Base-by-base conservation (phyloP, 1,139 yeast genomes). In the Lodderomyces jiufengensis region DNA sequence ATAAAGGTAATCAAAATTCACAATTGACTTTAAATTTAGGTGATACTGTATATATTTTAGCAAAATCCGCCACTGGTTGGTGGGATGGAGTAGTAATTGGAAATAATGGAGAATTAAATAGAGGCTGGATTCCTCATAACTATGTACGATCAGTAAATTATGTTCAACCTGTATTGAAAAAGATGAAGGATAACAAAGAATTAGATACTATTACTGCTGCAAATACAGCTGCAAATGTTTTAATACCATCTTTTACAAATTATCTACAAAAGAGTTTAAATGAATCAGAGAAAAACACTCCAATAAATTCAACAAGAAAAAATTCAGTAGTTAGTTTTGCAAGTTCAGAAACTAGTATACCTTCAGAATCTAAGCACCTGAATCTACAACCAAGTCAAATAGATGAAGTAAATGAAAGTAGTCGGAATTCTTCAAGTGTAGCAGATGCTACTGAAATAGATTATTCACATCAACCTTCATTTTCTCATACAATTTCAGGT, bases 81-180 rank as follows among this genome's bases (percentile, higher is more conserved):
- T 81, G 88, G 86, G 92, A 83, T 52, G 90, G 90, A 3, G 70
- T 80, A 9, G 52, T 69, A 2, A 51, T 73, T 9, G 63, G 57
- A 33, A 55, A 42, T 5, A 54, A 49, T 20, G 75, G 75, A 30
- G 73, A 65, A 11, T 57, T 72, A 9, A 56, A 62, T 11, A 63
- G 90, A 49, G 92, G 92, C 43, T 83, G 92, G 92, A 80, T 83
- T 56, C 88, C 90, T n/a, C 70, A 69, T 37, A 71, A 72, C 36
- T 76, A 71, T 54, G 77, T 76, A 12, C 64, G 76, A 31, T 59
- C 72, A 1, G 74, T 70, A 21, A 63, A 68, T 45, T 68, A 69
- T 44, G 73, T 69, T 24, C 74, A 70, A 43, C 76, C 75, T 5
- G 66, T 67, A 5, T 54, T 68, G 38, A 64, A 63, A 43, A 59